phyloP scores from a whole-genome alignment of 352 stramenopile species.

The Lagenidium sp. region DNA sequence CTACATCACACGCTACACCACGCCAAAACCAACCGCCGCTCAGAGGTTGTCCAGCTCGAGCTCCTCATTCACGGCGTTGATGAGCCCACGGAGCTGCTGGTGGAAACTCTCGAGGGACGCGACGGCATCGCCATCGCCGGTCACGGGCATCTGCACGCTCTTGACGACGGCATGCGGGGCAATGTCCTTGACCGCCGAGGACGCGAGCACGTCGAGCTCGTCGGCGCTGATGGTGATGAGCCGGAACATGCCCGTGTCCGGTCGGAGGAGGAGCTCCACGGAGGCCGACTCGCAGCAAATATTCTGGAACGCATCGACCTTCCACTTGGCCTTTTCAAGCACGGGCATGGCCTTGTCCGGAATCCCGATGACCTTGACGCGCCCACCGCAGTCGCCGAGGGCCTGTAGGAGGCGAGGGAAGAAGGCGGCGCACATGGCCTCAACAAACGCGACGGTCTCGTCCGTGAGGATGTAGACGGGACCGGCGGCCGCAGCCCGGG shows the following conservation, averaged over 20 bases:
- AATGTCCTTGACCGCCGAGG: constrained; percentile 15
- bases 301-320: constrained; percentile 33
- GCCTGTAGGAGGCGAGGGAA: constrained; percentile 30
- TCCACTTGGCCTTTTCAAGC: constrained; percentile 34
- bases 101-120: constrained; percentile 12
- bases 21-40: neutral
- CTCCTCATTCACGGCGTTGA: constrained; percentile 10
- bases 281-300: constrained; percentile 26
- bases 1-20: no score
- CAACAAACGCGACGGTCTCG: constrained; percentile 23
- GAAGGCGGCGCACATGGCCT: constrained; percentile 31
- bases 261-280: constrained; percentile 13
- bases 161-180: constrained; percentile 34
- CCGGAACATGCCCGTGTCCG: constrained; percentile 12
- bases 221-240: constrained; percentile 22
- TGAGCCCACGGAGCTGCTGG: constrained; percentile 9
- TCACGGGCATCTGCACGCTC: constrained; percentile 17
- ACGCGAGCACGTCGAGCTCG: constrained; percentile 19
- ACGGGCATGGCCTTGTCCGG: constrained; percentile 20
- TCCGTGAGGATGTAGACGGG: constrained; percentile 40
- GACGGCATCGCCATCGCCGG: constrained; percentile 5
- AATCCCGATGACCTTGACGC: constrained; percentile 34
- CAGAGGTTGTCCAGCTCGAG: constrained; percentile 17
- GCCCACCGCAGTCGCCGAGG: constrained; percentile 15
- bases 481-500: constrained; percentile 14